These are phyloP conservation scores for Camellia lanceoleosa DNA, from an alignment of 148 eudicot species.

Conservation along the genomic window DNA sequence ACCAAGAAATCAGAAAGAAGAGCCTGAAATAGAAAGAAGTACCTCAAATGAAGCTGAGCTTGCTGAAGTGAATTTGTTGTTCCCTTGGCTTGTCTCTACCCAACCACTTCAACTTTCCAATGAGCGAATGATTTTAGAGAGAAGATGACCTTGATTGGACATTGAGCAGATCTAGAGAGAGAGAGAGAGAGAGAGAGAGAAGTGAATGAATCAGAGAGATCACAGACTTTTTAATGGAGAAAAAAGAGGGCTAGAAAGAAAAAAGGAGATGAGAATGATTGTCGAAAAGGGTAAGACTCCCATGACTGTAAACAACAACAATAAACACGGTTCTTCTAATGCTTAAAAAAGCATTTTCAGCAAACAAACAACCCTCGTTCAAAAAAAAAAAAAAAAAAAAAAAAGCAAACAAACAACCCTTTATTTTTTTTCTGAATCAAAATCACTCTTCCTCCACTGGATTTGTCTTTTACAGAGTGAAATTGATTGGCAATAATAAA, in stretches of 20 bases:
- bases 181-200: no score
- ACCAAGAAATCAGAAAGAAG: not conserved
- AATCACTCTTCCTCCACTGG: not conserved
- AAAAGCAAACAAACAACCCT: not conserved
- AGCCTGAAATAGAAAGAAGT: not conserved
- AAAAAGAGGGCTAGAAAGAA: not conserved
- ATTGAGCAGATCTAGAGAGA: not conserved
- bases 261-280: conserved; percentile 2
- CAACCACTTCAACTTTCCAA: no score
- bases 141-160: no score
- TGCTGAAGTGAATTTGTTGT: not conserved
- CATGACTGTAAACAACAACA: conserved; percentile 17
- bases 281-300: conserved; percentile 16
- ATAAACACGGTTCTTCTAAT: conserved; percentile 14
- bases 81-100: not conserved
- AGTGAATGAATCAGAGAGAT: not conserved
- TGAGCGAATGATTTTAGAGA: no score
- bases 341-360: not conserved
- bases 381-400: no score
- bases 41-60: conserved; percentile 4
- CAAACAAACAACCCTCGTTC: not conserved
- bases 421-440: conserved; percentile 14
- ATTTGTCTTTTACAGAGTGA: not conserved
- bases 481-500: conserved; percentile 7
- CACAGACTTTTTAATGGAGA: conserved; percentile 6